phyloP scores from a whole-genome alignment of 2,329 filamentous ascomycete genomes.

The Curvularia sp. region DNA sequence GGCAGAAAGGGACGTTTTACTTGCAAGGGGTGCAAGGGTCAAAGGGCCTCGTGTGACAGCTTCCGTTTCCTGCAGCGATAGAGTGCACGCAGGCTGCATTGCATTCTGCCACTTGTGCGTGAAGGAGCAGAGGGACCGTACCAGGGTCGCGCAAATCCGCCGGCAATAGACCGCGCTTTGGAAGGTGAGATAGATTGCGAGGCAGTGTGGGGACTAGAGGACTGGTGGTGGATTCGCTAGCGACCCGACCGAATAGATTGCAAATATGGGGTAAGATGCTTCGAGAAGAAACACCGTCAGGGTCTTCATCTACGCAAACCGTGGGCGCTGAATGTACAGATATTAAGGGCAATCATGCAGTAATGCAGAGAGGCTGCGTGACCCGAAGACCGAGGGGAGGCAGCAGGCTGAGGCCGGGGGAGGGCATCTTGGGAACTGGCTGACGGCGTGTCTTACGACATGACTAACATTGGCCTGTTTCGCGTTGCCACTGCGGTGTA shows the following conservation, averaged over 20 bases:
- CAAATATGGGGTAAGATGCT: constrained; percentile 43
- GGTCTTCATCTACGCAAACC: constrained; percentile 23
- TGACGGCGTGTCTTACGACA: constrained; percentile 42
- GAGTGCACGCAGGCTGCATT: constrained; percentile 23
- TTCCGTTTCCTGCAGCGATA: constrained; percentile 26
- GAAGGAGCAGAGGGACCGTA: constrained; percentile 32
- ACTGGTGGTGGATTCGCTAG: constrained; percentile 25
- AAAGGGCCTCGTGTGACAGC: constrained; percentile 29
- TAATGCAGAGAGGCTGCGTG: constrained; percentile 25
- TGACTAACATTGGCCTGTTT: constrained; percentile 31
- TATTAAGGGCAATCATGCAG: constrained; percentile 31
- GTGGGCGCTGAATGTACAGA: constrained; percentile 17
- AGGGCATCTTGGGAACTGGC: constrained; percentile 33
- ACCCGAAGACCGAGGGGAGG: constrained; percentile 23
- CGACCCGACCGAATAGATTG: constrained; percentile 41
- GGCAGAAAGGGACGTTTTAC: constrained; percentile 25
- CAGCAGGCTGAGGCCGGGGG: constrained; percentile 12
- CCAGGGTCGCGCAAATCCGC: constrained; percentile 44
- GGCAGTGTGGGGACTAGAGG: constrained; percentile 42
- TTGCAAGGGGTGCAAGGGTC: constrained; percentile 13
- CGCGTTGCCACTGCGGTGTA: constrained; percentile 38
- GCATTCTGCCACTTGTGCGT: constrained; percentile 33
- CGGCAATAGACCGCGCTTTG: constrained; percentile 36
- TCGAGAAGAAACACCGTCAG: constrained; percentile 33
- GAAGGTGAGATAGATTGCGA: constrained; percentile 35